A percentile compares a stretch with the other conserved stretches of the same genome.
Conservation (phyloP, 1,284 basidiomycete genomes). For the Trichosporon faecale region DNA sequence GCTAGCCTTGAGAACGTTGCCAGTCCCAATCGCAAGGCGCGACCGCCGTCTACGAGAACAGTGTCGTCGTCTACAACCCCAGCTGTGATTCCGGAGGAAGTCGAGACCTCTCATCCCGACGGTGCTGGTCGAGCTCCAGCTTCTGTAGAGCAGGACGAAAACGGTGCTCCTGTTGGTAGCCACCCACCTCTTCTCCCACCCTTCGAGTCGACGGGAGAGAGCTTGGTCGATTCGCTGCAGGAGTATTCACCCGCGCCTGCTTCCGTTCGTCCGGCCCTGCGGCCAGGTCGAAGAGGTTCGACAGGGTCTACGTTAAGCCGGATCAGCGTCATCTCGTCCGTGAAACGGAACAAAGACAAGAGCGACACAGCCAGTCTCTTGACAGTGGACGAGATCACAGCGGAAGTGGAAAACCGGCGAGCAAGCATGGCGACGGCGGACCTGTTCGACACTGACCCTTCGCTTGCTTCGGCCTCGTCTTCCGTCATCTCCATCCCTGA, state of each 20-base stretch:
- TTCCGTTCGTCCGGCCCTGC: conserved; percentile 41
- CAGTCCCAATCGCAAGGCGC: conserved; percentile 26
- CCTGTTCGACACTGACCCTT: conserved; percentile 34
- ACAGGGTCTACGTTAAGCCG: conserved; percentile 56
- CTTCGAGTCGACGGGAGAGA: conserved; percentile 71
- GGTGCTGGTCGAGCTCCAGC: not conserved
- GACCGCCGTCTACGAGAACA: conserved; percentile 29
- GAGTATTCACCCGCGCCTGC: conserved; percentile 34
- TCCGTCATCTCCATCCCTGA: conserved; percentile 3
- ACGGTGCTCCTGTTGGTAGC: conserved; percentile 18
- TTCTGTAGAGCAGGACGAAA: not conserved
- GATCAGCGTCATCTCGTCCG: conserved; percentile 74
- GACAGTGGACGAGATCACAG: conserved; percentile 97
- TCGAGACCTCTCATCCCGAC: conserved; percentile 18
- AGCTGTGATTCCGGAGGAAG: conserved; percentile 45
- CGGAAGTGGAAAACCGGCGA: conserved; percentile 83
- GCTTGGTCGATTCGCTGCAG: conserved; percentile 72
- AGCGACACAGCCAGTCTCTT: conserved; percentile 87
- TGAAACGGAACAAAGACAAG: conserved; percentile 72
- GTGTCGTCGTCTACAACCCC: conserved; percentile 26
- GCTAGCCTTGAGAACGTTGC: conserved; percentile 15
- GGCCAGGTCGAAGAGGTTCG: conserved; percentile 57
- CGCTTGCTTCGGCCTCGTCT: not conserved
- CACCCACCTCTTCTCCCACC: conserved; percentile 67
- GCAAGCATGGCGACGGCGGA: conserved; percentile 55